Evolutionary conservation across 2,329 filamentous ascomycete genomes (phyloP), one percentile per base, ranked within the genome.

Genomic region (Botrytis paeoniae): DNA sequence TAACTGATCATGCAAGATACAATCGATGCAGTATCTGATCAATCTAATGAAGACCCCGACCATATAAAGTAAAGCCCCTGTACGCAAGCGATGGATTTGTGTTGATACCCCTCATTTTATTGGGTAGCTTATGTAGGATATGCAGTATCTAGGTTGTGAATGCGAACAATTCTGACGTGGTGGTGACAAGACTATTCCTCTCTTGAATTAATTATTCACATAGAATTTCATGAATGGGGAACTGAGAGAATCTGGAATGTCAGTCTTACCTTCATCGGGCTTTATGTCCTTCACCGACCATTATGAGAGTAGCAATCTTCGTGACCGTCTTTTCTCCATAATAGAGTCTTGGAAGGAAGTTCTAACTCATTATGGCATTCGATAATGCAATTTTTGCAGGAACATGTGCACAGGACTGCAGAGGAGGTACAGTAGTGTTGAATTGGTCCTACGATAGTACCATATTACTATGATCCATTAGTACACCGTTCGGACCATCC

Each of bases 351-450:
- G 41, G 61, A 22, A n/a, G 32, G 12, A 37, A 25, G 35, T 35
- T 48, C 43, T 65, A 65, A 65, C 63, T 35, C 22, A 18, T 65
- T 51, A 1, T 37, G 29, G 63, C 3, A 51, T 35, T 37, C 20
- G 63, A 65, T 65, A 65, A 51, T 66, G 63, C 22, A 66, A 37
- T 51, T 51, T 51, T 66, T 66, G 63, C 63, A 66, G 63, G 63
- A 66, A 66, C 63, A 66, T 66, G 63, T 66, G 63, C 63, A 66
- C 63, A 51, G 29, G 10, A 25, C 22, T 51, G 48, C 43, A 66
- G 43, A 37, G 45, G 43, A 51, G 22, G 3, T 51, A 35, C 63
- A 66, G 43, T 65, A 65, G 63, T 51, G 43, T n/a, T n/a, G 16
- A 18, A 65, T 25, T 65, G 32, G 62, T 48, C 20, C 29, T 22